Base-by-base conservation (phyloP, 2,329 filamentous ascomycete species). In the Xylariaceae sp. region DNA sequence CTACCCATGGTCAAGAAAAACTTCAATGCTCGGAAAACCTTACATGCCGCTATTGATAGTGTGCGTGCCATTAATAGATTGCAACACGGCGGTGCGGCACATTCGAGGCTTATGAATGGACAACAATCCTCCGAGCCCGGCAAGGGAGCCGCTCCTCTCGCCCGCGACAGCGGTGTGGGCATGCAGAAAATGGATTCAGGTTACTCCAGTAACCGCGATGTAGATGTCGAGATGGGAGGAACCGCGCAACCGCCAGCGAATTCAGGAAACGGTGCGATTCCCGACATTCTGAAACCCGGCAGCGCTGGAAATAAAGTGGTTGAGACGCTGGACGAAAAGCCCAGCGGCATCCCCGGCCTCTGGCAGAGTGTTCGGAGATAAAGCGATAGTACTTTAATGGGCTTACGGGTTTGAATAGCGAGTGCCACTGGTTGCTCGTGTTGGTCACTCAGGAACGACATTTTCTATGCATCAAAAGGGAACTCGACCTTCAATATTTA, bases 1-100 rank as follows among this genome's bases (percentile, higher is more conserved):
- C 67, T 86, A 50, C 82, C 82, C 7, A 80, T 79, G 6, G 81
- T 86, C 63, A 83, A 85, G 75, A 85, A 85, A 76, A 86, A 86
- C 70, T 86, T 86, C 69, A 86, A 86, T 58, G 82, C 82, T 34
- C 73, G 82, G 46, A 73, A 82, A 58, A 86, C 82, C 22, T 69
- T 86, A 40, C 82, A 86, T 58, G 82, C 83, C 23, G 82, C 83
- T 45, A 86, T 86, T 62, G 82, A 86, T 62, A 86, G 82, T 2
- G 81, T 86, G 38, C 74, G 83, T 39, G 82, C 82, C 25, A 86
- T 86, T 62, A 85, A 86, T 67, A 86, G 85, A 68, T 67, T 86
- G 37, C 75, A 81, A 47, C 82, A 85, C 64, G 78, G 79, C 2
- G 78, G 82, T 33, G 43, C 43, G 7, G 47, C 55, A 14, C 70